Base-by-base conservation (phyloP, 192 early-diverging fungal genomes). In the Lunasporangiospora selenospora region DNA sequence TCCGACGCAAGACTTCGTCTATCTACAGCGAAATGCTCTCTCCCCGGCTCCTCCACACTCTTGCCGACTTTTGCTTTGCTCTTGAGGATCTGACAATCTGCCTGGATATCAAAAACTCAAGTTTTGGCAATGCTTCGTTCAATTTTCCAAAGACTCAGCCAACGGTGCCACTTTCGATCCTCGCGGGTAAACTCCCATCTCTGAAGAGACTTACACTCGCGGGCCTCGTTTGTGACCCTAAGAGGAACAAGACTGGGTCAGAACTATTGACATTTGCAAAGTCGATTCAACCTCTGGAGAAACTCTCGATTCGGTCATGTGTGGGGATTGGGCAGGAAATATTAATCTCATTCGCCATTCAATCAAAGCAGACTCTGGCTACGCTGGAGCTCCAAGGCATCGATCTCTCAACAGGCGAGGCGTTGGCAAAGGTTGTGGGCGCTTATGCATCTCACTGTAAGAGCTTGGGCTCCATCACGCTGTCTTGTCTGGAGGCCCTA, bases 1-100 rank as follows among this genome's bases (percentile, higher is more conserved):
- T 32, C 26, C 69, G 69, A n/a, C 69, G 63, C 53, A 73, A 73
- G 61, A 63, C 69, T 15, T 53, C 48, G 11, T 73, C 69, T 16
- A 46, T 73, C 46, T 73, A 73, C 39, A 73, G 69, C 43, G 40
- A 63, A 6, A 58, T 63, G 55, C 42, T 73, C 41, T 73, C 69
- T 10, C 69, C 69, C 0, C 48, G 61, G 16, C 69, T 73, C 23
- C 69, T 73, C 11, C 45, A 63, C 23, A 62, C 69, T 4, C 62
- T 73, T 24, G 69, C 69, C 40, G 51, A 63, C 37, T 48, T 63
- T 38, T 73, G 69, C 42, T 63, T 47, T 52, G 69, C 69, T 6
- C 55, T 73, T 10, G 69, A 58, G 26, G 69, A 73, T 43, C 59
- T 73, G 4, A 73, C 53, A 0, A 58, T 73, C 16, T 73, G 69